Base-by-base conservation (phyloP, 2,329 filamentous ascomycete species). In the Tetracladium maxilliforme region DNA sequence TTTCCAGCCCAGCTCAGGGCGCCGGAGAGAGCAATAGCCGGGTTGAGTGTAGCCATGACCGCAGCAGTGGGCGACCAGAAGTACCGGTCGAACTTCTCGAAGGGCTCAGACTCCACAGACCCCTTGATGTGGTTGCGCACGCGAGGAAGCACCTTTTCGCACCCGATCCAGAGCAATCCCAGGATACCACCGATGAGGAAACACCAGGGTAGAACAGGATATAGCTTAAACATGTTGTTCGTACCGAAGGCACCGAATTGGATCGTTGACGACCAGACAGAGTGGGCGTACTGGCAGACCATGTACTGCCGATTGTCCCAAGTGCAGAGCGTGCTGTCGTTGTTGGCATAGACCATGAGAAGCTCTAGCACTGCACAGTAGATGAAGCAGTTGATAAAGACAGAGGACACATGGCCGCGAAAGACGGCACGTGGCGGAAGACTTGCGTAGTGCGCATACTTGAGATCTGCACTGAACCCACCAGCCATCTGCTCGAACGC, bases 361-460 rank as follows among this genome's bases (percentile, higher is more conserved):
- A n/a, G n/a, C n/a, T 47, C 43, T 7, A 43, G 46, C 14, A 56
- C 42, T 35, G 51, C 46, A 20, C 56, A 53, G 8, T 54, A 47
- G 7, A 59, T 52, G 14, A 61, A 30, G 15, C 42, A 41, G 3
- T 43, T 45, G 15, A 45, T 37, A 10, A 31, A 12, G 14, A 19
- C 19, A 14, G 28, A 14, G 10, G 28, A 18, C 7, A 30, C 17
- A 9, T 30, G 43, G n/a, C 45, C 44, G 7, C 46, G 36, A 25
- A 44, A 50, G 18, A 50, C 44, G 12, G 45, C 43, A 5, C 45
- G 43, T 1, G 46, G 47, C 1, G 47, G 44, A 0, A 50, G 28
- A 15, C 45, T 44, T 10, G 43, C 38, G 25, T 50, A 49, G 26
- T 45, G 45, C 6, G 43, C 47, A 31, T 46, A 44, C 30, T 50